A percentile compares a stretch with the other conserved stretches of the same genome.
Evolutionary conservation across 371 early-diverging fungal species (phyloP).

Genomic region (Mucor mucedo): DNA sequence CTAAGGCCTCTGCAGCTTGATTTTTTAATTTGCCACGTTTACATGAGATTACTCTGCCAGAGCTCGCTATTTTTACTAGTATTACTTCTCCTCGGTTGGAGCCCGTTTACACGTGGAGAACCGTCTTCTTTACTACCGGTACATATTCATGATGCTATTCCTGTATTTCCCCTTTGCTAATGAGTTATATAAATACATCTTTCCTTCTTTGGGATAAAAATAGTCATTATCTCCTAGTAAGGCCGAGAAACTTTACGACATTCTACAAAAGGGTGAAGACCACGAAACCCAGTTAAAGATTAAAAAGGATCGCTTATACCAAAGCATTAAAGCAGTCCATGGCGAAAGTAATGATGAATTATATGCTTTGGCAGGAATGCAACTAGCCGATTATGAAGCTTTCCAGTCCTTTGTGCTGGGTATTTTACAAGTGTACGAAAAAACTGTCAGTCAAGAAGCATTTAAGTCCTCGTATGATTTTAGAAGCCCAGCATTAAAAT

Average conservation of each 20-base stretch:
- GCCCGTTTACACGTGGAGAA: slow-evolving; percentile 16
- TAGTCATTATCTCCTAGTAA: slow-evolving; percentile 23
- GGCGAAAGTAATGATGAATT: slow-evolving; percentile 31
- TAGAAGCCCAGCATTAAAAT: slow-evolving; percentile 45
- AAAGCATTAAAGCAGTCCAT: slow-evolving; percentile 34
- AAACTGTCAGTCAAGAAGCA: slow-evolving; percentile 33
- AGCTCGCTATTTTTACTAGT: neutral
- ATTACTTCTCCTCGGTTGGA: slow-evolving; percentile 11
- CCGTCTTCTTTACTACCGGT: slow-evolving; percentile 18
- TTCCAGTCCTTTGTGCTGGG: slow-evolving; percentile 50
- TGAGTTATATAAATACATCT: neutral
- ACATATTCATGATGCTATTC: slow-evolving; percentile 1
- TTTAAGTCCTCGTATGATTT: slow-evolving; percentile 36
- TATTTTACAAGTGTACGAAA: slow-evolving; percentile 46
- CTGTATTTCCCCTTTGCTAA: neutral
- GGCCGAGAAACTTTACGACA: slow-evolving; percentile 28
- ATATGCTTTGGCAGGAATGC: slow-evolving; percentile 39
- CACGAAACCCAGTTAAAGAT: slow-evolving; percentile 30
- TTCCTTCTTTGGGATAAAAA: slow-evolving; percentile 8
- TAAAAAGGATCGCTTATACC: slow-evolving; percentile 33
- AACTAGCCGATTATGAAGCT: slow-evolving; percentile 47
- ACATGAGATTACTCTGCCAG: slow-evolving; percentile 1
- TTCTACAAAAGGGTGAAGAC: slow-evolving; percentile 36
- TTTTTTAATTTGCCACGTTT: slow-evolving; percentile 22
- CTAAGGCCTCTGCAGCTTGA: too few species aligned